Evolutionary conservation across 73 alveolate genomes (phyloP).

Genomic region (Paramecium sonneborni): DNA sequence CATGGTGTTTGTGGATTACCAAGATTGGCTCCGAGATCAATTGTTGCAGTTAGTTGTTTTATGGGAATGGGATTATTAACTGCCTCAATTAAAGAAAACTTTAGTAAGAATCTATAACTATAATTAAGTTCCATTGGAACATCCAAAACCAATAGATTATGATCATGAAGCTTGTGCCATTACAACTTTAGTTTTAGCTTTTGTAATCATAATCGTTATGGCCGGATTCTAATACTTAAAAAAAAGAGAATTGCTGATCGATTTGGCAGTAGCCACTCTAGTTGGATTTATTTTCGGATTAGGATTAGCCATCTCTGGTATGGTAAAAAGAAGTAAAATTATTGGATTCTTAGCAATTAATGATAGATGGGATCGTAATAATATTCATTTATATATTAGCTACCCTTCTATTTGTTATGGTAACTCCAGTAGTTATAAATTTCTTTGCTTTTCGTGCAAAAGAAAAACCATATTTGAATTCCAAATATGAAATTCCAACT

Average conservation of each 20-base stretch:
- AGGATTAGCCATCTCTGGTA: conserved; percentile 94
- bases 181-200: background rate
- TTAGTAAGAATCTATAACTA: background rate
- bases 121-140: background rate
- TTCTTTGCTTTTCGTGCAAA: conserved; percentile 81
- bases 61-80: conserved; percentile 79
- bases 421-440: conserved; percentile 86
- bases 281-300: conserved; percentile 75
- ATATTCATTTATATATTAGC: conserved; percentile 7
- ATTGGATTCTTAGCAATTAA: conserved; percentile 84
- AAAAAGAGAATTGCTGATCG: background rate
- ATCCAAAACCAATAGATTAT: background rate
- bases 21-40: conserved; percentile 82
- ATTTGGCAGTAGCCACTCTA: conserved; percentile 48
- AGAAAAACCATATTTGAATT: conserved; percentile 73
- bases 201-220: background rate
- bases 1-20: conserved; percentile 99
- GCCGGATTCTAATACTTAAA: background rate
- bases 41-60: conserved; percentile 77
- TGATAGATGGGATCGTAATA: conserved; percentile 88
- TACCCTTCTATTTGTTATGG: conserved; percentile 90
- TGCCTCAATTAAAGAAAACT: conserved; percentile 70
- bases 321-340: conserved; percentile 88
- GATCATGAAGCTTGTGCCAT: conserved; percentile 10
- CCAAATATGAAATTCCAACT: conserved; percentile 76